These are phyloP conservation scores for Pyrus hybrid DNA, from an alignment of 331 rosid species.

Conservation along the genomic window DNA sequence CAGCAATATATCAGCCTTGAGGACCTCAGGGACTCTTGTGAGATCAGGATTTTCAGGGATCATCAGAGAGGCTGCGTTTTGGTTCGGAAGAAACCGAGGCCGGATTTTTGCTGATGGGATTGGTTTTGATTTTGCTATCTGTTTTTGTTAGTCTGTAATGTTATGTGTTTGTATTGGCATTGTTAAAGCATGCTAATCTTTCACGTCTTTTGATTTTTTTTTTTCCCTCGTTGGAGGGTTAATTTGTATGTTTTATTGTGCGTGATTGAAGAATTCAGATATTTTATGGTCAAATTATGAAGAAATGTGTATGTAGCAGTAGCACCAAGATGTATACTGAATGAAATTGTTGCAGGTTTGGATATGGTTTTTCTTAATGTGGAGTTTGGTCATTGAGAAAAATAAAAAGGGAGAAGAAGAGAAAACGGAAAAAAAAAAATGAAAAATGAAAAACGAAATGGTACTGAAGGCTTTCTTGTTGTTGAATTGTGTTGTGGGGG, in stretches of 20 bases:
- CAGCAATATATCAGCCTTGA: slow-evolving; percentile 54
- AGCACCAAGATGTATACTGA: background rate
- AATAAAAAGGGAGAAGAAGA: background rate
- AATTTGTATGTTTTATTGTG: background rate
- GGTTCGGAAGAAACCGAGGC: slow-evolving; percentile 43
- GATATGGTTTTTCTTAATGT: slow-evolving; percentile 1
- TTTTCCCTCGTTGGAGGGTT: background rate
- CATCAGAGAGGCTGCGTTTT: slow-evolving; percentile 47
- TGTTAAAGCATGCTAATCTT: background rate
- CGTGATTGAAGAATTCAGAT: slow-evolving; percentile 15
- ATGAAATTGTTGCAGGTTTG: slow-evolving; percentile 8
- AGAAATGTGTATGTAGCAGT: too few relatives aligned
- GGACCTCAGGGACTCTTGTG: slow-evolving; percentile 40
- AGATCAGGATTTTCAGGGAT: slow-evolving; percentile 50
- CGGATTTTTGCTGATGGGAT: slow-evolving; percentile 32
- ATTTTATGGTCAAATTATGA: too few relatives aligned
- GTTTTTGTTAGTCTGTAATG: background rate
- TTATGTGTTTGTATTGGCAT: background rate
- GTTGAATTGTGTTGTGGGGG: background rate
- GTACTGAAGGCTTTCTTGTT: background rate
- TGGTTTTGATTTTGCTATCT: background rate
- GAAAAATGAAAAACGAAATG: too few relatives aligned
- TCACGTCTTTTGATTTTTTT: background rate
- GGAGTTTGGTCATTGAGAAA: background rate
- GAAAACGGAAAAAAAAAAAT: too few relatives aligned